phyloP scores from a whole-genome alignment of 2,329 filamentous ascomycete species.

The Diplodia scrobiculata region DNA sequence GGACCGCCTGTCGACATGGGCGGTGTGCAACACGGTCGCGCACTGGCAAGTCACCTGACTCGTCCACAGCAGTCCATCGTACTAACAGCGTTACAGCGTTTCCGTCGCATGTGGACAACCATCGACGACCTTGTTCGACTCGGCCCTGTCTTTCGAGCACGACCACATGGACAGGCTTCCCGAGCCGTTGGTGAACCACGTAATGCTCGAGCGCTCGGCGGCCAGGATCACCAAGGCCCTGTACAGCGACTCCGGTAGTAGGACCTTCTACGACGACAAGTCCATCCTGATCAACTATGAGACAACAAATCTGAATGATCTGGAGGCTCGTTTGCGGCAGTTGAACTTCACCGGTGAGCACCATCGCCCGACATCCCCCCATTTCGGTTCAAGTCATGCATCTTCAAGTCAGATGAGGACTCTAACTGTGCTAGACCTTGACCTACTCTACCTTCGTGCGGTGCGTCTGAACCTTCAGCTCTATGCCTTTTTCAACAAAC shows the following conservation, averaged over 20 bases:
- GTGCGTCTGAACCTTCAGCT: slow-evolving; percentile 74
- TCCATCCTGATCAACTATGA: slow-evolving; percentile 30
- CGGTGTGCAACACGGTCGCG: slow-evolving; percentile 80
- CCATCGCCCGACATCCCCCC: slow-evolving; percentile 4
- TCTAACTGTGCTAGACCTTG: slow-evolving; percentile 43
- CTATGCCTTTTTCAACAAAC: slow-evolving; percentile 77
- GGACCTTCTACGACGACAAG: slow-evolving; percentile 29
- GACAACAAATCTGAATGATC: slow-evolving; percentile 29
- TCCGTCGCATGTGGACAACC: slow-evolving; percentile 84
- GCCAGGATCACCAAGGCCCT: slow-evolving; percentile 29
- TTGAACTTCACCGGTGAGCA: slow-evolving; percentile 28
- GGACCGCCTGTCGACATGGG: slow-evolving; percentile 79
- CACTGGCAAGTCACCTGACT: slow-evolving; percentile 57
- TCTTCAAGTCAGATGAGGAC: slow-evolving; percentile 7
- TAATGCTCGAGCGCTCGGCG: slow-evolving; percentile 29
- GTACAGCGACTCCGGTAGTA: slow-evolving; percentile 29
- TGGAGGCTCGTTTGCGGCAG: slow-evolving; percentile 29
- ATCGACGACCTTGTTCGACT: slow-evolving; percentile 75
- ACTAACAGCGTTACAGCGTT: slow-evolving; percentile 53
- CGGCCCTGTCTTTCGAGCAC: slow-evolving; percentile 58
- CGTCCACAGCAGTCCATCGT: slow-evolving; percentile 25
- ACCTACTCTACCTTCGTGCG: slow-evolving; percentile 67
- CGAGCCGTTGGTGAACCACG: slow-evolving; percentile 24
- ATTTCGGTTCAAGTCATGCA: background rate
- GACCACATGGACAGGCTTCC: slow-evolving; percentile 41